These are phyloP conservation scores for Starmerella lactis-condensi DNA, from an alignment of 805 yeast species.

Conservation along the genomic window DNA sequence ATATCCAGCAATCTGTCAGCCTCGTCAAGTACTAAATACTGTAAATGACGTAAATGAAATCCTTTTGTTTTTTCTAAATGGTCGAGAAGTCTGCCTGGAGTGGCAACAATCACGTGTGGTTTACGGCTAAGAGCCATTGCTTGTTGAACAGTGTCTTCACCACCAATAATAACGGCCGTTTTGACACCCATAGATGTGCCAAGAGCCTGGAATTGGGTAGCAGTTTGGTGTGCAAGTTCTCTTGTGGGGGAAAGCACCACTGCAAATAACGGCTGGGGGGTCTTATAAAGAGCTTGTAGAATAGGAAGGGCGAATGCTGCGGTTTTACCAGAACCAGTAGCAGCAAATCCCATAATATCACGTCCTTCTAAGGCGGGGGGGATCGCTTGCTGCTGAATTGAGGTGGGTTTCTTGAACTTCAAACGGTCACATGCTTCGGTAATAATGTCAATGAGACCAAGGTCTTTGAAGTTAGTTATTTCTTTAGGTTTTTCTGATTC, in stretches of 20 bases:
- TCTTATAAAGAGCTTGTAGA: slow-evolving; percentile 75
- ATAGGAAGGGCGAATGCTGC: slow-evolving; percentile 97
- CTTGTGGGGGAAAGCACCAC: slow-evolving; percentile 66
- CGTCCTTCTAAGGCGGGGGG: slow-evolving; percentile 82
- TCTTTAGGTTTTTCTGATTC: background rate
- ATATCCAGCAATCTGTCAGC: slow-evolving; percentile 89
- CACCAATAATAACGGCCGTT: slow-evolving; percentile 80
- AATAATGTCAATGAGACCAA: slow-evolving; percentile 27
- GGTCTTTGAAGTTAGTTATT: slow-evolving; percentile 18
- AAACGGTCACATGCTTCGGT: slow-evolving; percentile 59
- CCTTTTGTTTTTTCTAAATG: slow-evolving; percentile 88
- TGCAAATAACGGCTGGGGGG: slow-evolving; percentile 73
- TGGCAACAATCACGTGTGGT: slow-evolving; percentile 88
- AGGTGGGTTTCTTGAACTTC: slow-evolving; percentile 70
- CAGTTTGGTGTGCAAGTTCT: slow-evolving; percentile 41
- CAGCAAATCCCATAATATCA: slow-evolving; percentile 90
- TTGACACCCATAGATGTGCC: slow-evolving; percentile 88
- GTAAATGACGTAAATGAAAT: slow-evolving; percentile 57
- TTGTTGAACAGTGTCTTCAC: slow-evolving; percentile 97
- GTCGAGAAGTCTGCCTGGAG: slow-evolving; percentile 80
- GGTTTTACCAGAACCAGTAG: slow-evolving; percentile 95
- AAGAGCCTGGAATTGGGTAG: slow-evolving; percentile 85
- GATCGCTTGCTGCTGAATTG: slow-evolving; percentile 79
- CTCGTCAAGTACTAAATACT: slow-evolving; percentile 84
- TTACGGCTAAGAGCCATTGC: slow-evolving; percentile 82